These are phyloP conservation scores for Skeletonema menzelii DNA, from an alignment of 108 stramenopile genomes.

Conservation along the genomic window DNA sequence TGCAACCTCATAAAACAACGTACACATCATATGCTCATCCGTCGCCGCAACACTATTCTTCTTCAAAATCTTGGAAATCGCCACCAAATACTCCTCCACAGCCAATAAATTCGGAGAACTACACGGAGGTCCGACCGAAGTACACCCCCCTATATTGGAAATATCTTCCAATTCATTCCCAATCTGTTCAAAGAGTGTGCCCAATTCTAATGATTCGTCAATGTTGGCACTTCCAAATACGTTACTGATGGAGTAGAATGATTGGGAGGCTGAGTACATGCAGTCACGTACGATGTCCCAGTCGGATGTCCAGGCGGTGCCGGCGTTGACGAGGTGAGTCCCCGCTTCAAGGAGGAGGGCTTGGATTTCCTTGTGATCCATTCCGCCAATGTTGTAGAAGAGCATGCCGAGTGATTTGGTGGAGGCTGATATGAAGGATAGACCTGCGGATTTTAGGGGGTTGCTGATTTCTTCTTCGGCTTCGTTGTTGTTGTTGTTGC, in stretches of 20 bases:
- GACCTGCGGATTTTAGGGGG: slow-evolving; percentile 44
- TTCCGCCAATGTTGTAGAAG: slow-evolving; percentile 52
- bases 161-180: slow-evolving; percentile 41
- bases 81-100: slow-evolving; percentile 37
- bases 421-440: slow-evolving; percentile 48
- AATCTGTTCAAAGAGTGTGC: slow-evolving; percentile 38
- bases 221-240: slow-evolving; percentile 50
- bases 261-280: slow-evolving; percentile 20
- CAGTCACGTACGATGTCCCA: slow-evolving; percentile 30
- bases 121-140: slow-evolving; percentile 41
- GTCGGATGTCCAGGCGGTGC: slow-evolving; percentile 22
- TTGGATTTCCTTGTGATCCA: slow-evolving; percentile 54
- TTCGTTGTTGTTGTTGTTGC: too few relatives aligned
- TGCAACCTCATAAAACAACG: slow-evolving; percentile 50
- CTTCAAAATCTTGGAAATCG: slow-evolving; percentile 44
- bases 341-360: slow-evolving; percentile 31
- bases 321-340: slow-evolving; percentile 31
- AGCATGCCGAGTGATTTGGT: slow-evolving; percentile 28
- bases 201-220: slow-evolving; percentile 41
- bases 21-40: slow-evolving; percentile 55
- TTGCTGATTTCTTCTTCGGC: neutral
- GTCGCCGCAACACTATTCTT: slow-evolving; percentile 51
- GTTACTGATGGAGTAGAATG: slow-evolving; percentile 40
- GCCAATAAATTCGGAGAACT: slow-evolving; percentile 42
- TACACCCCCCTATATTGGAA: slow-evolving; percentile 43